Conservation (phyloP, 2,329 filamentous ascomycete genomes). For the Orbilia brochopaga region DNA sequence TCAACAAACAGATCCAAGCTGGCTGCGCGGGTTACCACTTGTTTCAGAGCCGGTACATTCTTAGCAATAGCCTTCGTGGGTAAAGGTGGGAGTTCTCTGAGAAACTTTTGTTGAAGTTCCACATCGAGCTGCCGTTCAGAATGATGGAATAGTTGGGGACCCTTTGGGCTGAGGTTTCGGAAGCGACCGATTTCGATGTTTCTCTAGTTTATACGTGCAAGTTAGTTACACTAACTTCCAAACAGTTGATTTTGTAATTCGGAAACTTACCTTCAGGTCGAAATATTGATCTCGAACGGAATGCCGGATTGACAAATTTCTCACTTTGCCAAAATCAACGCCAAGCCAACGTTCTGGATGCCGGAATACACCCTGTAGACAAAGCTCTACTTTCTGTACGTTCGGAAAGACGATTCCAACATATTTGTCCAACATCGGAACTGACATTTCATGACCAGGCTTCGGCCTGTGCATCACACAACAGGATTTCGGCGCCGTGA, state of each 20-base stretch:
- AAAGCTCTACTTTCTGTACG: conserved; percentile 21
- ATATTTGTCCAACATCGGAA: conserved; percentile 18
- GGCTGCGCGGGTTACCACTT: too few relatives aligned
- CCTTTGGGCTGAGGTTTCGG: conserved; percentile 9
- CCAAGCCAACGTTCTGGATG: conserved; percentile 25
- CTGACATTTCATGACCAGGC: not conserved
- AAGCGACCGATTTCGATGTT: conserved; percentile 22
- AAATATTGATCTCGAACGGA: conserved; percentile 13
- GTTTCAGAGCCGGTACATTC: not conserved
- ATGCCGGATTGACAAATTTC: conserved; percentile 11
- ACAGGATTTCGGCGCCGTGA: not conserved
- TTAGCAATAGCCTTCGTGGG: not conserved
- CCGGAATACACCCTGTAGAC: conserved; percentile 13
- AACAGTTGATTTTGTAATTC: not conserved
- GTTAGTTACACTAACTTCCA: not conserved
- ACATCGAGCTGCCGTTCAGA: conserved; percentile 15
- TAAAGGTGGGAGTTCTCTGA: not conserved
- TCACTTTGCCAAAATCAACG: conserved; percentile 21
- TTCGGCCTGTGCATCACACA: conserved; percentile 13
- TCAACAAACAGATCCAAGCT: too few relatives aligned
- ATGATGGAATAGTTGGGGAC: conserved; percentile 20
- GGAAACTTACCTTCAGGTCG: conserved; percentile 26
- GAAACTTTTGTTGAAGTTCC: conserved; percentile 7
- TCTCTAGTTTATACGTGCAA: not conserved
- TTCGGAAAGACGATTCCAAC: conserved; percentile 21